Conservation (phyloP, 1,284 basidiomycete genomes). For the Moesziomyces parantarcticus region DNA sequence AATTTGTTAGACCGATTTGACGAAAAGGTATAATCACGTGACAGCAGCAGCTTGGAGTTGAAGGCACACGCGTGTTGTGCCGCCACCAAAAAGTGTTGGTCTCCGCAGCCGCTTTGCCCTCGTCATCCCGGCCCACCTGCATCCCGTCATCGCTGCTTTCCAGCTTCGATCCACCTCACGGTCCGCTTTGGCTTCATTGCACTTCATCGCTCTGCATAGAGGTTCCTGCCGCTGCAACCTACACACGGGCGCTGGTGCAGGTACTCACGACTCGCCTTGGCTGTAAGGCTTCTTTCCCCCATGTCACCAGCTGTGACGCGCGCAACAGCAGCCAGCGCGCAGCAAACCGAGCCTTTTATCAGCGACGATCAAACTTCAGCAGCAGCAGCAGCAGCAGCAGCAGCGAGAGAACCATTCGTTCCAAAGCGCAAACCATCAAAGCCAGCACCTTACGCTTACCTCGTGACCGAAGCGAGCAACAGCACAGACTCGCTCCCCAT, state of each 20-base stretch:
- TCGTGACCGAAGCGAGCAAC: conserved; percentile 18
- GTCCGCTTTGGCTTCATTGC: not conserved
- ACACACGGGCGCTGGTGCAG: not conserved
- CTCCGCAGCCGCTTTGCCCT: not conserved
- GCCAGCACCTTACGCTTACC: conserved; percentile 31
- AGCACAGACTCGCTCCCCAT: conserved; percentile 31
- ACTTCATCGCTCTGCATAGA: not conserved
- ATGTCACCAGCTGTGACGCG: conserved; percentile 45
- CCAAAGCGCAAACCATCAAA: conserved; percentile 35
- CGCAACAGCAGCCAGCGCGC: conserved; percentile 28
- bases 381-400: conserved; percentile 4
- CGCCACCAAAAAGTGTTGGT: conserved; percentile 13
- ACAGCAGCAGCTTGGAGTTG: not conserved
- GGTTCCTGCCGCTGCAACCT: not conserved
- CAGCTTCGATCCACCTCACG: not conserved
- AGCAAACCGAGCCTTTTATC: not conserved
- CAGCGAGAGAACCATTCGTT: conserved; percentile 27
- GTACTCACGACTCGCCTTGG: conserved; percentile 2
- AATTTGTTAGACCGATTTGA: conserved; percentile 6
- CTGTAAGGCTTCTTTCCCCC: conserved; percentile 2
- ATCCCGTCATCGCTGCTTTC: too few relatives aligned
- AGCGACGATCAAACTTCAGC: conserved; percentile 9
- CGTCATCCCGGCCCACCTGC: too few relatives aligned
- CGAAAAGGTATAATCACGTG: conserved; percentile 8
- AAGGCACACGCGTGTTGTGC: conserved; percentile 13